A percentile compares a stretch with the other conserved stretches of the same genome.
Conservation (phyloP, 306 rosid species). For the Pterocarpus macrocarpus region DNA sequence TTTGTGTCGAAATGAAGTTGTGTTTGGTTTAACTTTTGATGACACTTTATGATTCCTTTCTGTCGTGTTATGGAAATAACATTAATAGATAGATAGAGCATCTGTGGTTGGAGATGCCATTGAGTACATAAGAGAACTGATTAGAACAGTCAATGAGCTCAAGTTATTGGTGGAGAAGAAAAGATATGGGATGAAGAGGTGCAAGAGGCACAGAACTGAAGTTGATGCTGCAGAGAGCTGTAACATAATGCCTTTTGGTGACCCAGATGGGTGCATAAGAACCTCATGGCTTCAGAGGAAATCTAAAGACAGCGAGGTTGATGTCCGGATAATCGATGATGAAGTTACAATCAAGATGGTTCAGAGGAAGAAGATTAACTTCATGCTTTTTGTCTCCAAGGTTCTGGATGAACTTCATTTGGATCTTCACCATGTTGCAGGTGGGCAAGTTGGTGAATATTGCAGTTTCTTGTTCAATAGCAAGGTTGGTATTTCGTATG, state of each 20-base stretch:
- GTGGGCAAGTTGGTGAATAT: conserved; percentile 94
- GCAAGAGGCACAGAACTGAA: conserved; percentile 70
- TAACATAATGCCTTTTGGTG: conserved; percentile 68
- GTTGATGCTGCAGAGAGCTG: conserved; percentile 68
- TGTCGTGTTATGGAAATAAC: neutral
- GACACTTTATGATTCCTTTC: neutral
- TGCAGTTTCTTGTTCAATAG: conserved; percentile 93
- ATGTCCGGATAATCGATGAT: conserved; percentile 80
- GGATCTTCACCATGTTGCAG: conserved; percentile 94
- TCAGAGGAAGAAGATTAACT: conserved; percentile 81
- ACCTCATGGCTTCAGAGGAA: conserved; percentile 97
- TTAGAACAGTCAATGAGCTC: conserved; percentile 76
- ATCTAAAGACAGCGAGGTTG: conserved; percentile 95
- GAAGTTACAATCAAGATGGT: conserved; percentile 87
- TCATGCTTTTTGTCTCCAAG: conserved; percentile 72
- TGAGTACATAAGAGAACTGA: conserved; percentile 77
- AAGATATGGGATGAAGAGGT: conserved; percentile 68
- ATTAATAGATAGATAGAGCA: conserved; percentile 69
- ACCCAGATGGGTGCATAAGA: conserved; percentile 63
- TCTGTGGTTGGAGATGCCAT: conserved; percentile 95
- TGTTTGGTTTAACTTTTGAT: conserved; percentile 6
- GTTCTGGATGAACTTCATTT: conserved; percentile 86
- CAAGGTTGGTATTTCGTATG: conserved; percentile 63
- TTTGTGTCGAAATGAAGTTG: neutral
- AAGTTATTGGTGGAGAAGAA: conserved; percentile 82